A percentile compares a stretch with the other conserved stretches of the same genome.
phyloP scores from a whole-genome alignment of 352 stramenopile genomes.

The Phytopythium chamaehyphon region DNA sequence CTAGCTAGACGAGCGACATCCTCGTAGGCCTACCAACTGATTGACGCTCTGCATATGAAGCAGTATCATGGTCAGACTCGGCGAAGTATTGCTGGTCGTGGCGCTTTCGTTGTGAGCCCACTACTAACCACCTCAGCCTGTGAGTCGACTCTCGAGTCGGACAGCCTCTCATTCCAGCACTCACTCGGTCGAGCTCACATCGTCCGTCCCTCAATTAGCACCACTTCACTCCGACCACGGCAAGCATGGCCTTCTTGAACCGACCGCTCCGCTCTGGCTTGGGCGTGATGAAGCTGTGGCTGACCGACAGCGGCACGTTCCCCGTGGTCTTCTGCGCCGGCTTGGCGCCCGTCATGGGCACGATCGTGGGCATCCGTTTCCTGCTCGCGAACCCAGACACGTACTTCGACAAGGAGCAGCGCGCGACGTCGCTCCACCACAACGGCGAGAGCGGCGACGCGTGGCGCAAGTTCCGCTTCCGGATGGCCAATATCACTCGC shows the following conservation, averaged over 20 bases:
- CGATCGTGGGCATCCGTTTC: constrained; percentile 34
- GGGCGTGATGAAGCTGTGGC: constrained; percentile 49
- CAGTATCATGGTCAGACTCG: no score
- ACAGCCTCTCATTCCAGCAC: no score
- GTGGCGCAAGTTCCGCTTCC: constrained; percentile 65
- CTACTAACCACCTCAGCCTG: no score
- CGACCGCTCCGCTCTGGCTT: constrained; percentile 25
- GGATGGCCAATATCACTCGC: constrained; percentile 54
- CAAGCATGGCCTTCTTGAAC: constrained; percentile 4
- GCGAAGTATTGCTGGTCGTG: no score
- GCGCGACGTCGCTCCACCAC: constrained; percentile 40
- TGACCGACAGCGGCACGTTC: constrained; percentile 55
- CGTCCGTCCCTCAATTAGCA: no score
- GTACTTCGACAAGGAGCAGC: constrained; percentile 63
- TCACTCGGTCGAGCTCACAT: no score
- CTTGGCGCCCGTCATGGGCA: constrained; percentile 27
- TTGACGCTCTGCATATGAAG: no score
- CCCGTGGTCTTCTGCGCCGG: constrained; percentile 48
- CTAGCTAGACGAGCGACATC: no score
- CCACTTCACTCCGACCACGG: no score
- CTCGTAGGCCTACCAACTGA: no score
- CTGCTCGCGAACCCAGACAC: constrained; percentile 55
- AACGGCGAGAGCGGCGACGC: constrained; percentile 28
- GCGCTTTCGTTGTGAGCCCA: no score
- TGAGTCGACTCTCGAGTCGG: no score